phyloP scores from a whole-genome alignment of 2,329 filamentous ascomycete species.

The Pseudovirgaria hyperparasitica region DNA sequence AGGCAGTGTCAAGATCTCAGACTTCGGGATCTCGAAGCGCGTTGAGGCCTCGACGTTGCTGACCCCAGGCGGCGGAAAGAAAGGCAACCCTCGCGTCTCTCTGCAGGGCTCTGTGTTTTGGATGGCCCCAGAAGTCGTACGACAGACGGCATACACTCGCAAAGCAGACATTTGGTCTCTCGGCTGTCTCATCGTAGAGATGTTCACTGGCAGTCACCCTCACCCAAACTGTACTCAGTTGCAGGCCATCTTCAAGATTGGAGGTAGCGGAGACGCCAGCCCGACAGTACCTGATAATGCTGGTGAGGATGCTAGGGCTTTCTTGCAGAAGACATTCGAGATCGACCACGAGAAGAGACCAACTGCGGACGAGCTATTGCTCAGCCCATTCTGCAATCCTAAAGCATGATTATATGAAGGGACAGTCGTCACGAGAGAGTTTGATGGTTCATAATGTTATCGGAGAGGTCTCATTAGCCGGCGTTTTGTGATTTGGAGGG shows the following conservation, averaged over 20 bases:
- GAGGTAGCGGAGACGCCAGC: conserved; percentile 68
- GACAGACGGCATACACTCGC: conserved; percentile 93
- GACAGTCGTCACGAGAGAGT: too few relatives aligned
- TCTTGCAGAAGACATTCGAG: conserved; percentile 84
- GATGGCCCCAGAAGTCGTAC: conserved; percentile 99
- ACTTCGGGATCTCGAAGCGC: conserved; percentile 98
- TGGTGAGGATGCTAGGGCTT: conserved; percentile 70
- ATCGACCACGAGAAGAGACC: conserved; percentile 88
- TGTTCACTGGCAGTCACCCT: conserved; percentile 95
- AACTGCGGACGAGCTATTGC: conserved; percentile 79
- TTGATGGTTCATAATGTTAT: too few relatives aligned
- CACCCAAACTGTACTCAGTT: conserved; percentile 96
- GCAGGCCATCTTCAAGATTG: conserved; percentile 96
- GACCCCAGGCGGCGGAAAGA: conserved; percentile 29
- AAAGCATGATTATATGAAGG: too few relatives aligned
- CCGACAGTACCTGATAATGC: conserved; percentile 82
- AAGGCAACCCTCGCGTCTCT: conserved; percentile 54
- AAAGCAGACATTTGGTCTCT: conserved; percentile 99
- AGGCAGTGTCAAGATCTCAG: conserved; percentile 96
- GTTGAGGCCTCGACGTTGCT: conserved; percentile 84
- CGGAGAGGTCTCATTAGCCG: too few relatives aligned
- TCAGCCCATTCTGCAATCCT: conserved; percentile 68
- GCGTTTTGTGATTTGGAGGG: too few relatives aligned
- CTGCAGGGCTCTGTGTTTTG: conserved; percentile 97
- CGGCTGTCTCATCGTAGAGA: conserved; percentile 92